Conservation (phyloP, 768 basidiomycete genomes). For the Plicaturopsis crispa region DNA sequence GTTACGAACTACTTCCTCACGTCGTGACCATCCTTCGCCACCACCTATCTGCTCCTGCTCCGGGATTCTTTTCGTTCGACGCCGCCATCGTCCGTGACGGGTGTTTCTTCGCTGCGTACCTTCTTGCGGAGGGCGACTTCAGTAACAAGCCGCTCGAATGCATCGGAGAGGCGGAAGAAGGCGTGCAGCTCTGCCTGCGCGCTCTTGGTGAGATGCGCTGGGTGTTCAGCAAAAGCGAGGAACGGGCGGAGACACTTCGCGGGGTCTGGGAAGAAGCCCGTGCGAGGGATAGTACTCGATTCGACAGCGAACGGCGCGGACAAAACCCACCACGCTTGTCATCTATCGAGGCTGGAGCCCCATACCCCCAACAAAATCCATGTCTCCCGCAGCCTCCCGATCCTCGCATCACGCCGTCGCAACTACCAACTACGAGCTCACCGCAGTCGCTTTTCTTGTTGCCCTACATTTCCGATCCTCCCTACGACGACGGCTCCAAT, state of each 20-base stretch:
- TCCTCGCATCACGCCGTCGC: no score
- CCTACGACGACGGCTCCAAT: no score
- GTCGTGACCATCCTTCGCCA: slow-evolving; percentile 35
- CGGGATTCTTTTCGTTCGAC: slow-evolving; percentile 75
- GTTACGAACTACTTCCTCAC: slow-evolving; percentile 1
- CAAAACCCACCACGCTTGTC: no score
- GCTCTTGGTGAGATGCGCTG: slow-evolving; percentile 82
- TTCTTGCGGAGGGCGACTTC: slow-evolving; percentile 54
- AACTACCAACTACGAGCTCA: no score
- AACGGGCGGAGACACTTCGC: slow-evolving; percentile 56
- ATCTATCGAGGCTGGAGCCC: no score
- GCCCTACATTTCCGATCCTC: no score
- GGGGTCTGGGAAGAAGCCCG: neutral
- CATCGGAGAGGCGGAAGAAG: slow-evolving; percentile 20
- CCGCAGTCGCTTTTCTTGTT: no score
- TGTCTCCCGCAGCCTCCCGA: no score
- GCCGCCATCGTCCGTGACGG: slow-evolving; percentile 83
- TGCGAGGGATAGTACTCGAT: no score
- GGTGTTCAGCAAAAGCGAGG: slow-evolving; percentile 70
- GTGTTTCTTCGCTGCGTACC: slow-evolving; percentile 78
- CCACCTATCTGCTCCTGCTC: slow-evolving; percentile 31
- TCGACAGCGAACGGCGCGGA: no score
- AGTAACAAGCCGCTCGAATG: slow-evolving; percentile 32
- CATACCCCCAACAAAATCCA: no score
- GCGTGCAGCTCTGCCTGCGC: slow-evolving; percentile 45